Evolutionary conservation across 2,329 filamentous ascomycete genomes (phyloP).

Genomic region (Fonsecaea monophora): DNA sequence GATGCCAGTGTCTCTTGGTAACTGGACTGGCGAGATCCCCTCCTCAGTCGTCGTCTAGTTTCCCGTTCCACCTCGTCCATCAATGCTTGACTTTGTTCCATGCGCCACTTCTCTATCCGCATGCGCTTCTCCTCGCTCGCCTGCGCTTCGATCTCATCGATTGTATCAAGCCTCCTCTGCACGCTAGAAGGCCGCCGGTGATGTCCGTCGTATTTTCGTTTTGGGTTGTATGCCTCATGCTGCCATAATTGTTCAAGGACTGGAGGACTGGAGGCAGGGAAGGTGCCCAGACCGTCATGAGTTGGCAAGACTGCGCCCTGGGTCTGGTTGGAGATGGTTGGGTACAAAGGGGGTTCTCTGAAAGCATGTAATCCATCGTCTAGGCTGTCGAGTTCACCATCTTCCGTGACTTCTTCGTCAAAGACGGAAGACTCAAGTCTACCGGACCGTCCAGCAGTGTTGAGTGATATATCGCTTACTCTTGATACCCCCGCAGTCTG

Average conservation of each 20-base stretch:
- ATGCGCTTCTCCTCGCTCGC: slow-evolving; percentile 77
- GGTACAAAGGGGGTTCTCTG: slow-evolving; percentile 64
- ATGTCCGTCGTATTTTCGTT: slow-evolving; percentile 60
- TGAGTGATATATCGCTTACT: slow-evolving; percentile 79
- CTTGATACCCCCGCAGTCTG: slow-evolving; percentile 73
- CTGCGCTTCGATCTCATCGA: slow-evolving; percentile 63
- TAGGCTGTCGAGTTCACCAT: slow-evolving; percentile 88
- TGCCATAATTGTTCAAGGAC: slow-evolving; percentile 87
- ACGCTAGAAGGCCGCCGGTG: slow-evolving; percentile 62
- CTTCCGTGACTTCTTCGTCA: slow-evolving; percentile 59
- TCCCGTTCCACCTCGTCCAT: slow-evolving; percentile 89
- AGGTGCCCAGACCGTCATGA: slow-evolving; percentile 91
- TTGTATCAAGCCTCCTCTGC: slow-evolving; percentile 62
- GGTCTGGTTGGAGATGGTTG: slow-evolving; percentile 51
- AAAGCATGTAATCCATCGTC: slow-evolving; percentile 93
- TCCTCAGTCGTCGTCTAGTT: slow-evolving; percentile 70
- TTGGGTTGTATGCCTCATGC: slow-evolving; percentile 84
- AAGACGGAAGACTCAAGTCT: slow-evolving; percentile 56
- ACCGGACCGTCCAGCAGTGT: slow-evolving; percentile 69
- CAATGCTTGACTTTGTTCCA: slow-evolving; percentile 86
- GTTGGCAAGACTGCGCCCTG: slow-evolving; percentile 78
- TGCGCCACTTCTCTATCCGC: slow-evolving; percentile 87
- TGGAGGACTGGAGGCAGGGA: slow-evolving; percentile 67
- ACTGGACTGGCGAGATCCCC: slow-evolving; percentile 29
- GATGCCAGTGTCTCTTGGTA: slow-evolving; percentile 29